phyloP scores from a whole-genome alignment of 371 early-diverging fungal species.

The Coemansia sp. region DNA sequence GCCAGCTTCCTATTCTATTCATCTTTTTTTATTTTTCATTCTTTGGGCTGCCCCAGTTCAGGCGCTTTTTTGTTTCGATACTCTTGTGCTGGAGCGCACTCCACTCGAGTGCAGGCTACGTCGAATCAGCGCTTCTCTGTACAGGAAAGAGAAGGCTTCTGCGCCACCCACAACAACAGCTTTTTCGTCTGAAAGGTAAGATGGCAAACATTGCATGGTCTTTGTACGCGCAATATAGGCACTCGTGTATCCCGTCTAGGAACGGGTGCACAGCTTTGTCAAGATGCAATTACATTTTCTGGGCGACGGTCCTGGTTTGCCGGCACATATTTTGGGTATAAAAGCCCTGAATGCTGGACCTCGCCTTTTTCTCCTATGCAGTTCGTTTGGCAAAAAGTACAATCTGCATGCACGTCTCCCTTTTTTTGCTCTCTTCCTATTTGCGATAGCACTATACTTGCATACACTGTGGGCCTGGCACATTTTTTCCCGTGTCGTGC shows the following conservation, averaged over 20 bases:
- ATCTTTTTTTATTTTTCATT: background rate
- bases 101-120: too few species aligned
- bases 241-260: too few species aligned
- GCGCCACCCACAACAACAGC: too few species aligned
- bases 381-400: background rate
- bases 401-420: slow-evolving; percentile 14
- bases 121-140: background rate
- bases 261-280: too few species aligned
- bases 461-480: slow-evolving; percentile 10
- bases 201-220: too few species aligned
- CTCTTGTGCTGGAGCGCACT: background rate
- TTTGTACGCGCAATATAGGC: too few species aligned
- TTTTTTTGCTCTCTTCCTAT: slow-evolving; percentile 1
- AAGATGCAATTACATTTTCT: too few species aligned
- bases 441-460: slow-evolving; percentile 20
- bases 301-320: too few species aligned
- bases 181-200: too few species aligned
- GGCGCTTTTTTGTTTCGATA: slow-evolving; percentile 2
- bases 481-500: background rate
- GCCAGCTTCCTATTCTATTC: background rate
- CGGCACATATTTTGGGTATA: background rate
- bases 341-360: background rate
- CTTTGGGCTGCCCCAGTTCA: background rate
- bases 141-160: background rate
- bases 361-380: background rate